A percentile compares a stretch with the other conserved stretches of the same genome.
phyloP scores from a whole-genome alignment of 202 grass and related monocot species.

The Panicum virgatum region DNA sequence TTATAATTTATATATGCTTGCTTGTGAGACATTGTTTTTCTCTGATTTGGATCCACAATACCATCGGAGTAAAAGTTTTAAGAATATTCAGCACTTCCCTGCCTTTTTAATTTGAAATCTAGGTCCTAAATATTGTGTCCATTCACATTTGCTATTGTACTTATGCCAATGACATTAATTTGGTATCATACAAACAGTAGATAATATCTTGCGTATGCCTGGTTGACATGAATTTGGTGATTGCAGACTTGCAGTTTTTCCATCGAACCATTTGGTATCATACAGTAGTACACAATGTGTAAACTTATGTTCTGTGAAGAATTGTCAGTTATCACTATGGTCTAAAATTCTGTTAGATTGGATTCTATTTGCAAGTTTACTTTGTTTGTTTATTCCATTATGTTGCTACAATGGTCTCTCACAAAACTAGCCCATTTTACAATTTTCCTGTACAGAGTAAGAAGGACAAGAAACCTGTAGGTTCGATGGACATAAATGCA shows the following conservation, averaged over 20 bases:
- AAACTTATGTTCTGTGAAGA: not conserved
- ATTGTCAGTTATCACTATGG: not conserved
- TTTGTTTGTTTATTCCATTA: not conserved
- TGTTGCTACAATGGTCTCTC: not conserved
- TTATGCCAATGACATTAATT: not conserved
- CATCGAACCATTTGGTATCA: not conserved
- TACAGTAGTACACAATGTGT: not conserved
- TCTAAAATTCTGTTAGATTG: constrained; percentile 13
- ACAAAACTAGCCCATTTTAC: constrained; percentile 1
- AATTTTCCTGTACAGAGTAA: constrained; percentile 41
- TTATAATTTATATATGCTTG: not conserved
- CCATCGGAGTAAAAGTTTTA: too few species aligned
- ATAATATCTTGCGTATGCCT: not conserved
- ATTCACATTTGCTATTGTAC: not conserved
- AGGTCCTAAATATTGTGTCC: not conserved
- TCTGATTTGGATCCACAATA: too few species aligned
- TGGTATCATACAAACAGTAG: not conserved
- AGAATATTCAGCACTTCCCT: too few species aligned
- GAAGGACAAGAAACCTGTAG: constrained; percentile 45
- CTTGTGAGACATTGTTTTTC: too few species aligned
- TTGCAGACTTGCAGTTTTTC: not conserved
- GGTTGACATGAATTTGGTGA: not conserved
- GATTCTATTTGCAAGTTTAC: too few species aligned
- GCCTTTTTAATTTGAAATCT: too few species aligned
- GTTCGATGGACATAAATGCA: constrained; percentile 68